These are phyloP conservation scores for Penicillium malachiteum DNA, from an alignment of 495 filamentous ascomycete species.

Conservation along the genomic window DNA sequence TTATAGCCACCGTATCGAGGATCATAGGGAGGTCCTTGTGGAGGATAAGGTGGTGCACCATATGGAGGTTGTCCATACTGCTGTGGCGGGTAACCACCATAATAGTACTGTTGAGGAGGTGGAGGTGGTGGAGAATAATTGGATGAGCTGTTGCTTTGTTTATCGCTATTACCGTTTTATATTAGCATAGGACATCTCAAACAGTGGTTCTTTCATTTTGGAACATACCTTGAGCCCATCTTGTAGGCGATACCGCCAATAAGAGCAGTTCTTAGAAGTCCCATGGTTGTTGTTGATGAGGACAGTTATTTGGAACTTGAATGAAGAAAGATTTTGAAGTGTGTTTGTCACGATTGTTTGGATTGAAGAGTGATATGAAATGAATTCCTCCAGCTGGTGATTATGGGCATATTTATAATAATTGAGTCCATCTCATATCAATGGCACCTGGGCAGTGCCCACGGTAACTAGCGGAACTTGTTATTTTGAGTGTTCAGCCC, in stretches of 20 bases:
- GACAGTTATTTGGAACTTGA: background rate
- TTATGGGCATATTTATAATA: background rate
- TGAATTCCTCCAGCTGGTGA: background rate
- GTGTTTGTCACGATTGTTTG: background rate
- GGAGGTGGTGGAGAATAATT: background rate
- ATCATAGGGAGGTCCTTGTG: background rate
- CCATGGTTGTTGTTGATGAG: slow-evolving; percentile 9
- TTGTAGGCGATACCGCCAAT: slow-evolving; percentile 8
- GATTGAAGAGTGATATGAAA: background rate
- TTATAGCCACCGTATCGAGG: background rate
- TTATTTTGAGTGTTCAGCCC: background rate
- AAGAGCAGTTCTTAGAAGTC: slow-evolving; percentile 21
- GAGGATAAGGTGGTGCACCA: background rate
- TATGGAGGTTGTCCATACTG: background rate
- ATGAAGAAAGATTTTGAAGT: background rate
- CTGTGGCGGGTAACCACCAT: background rate
- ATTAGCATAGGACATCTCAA: background rate
- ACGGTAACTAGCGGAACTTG: background rate
- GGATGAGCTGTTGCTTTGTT: background rate
- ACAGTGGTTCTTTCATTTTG: background rate
- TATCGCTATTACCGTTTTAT: background rate
- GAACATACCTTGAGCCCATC: slow-evolving; percentile 13
- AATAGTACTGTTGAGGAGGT: background rate
- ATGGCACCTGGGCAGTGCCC: no score
- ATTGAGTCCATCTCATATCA: no score